Percentiles rank a stretch among this genome's conserved stretches.
phyloP scores from a whole-genome alignment of 2,329 filamentous ascomycete genomes.

The Botryotinia globosa region DNA sequence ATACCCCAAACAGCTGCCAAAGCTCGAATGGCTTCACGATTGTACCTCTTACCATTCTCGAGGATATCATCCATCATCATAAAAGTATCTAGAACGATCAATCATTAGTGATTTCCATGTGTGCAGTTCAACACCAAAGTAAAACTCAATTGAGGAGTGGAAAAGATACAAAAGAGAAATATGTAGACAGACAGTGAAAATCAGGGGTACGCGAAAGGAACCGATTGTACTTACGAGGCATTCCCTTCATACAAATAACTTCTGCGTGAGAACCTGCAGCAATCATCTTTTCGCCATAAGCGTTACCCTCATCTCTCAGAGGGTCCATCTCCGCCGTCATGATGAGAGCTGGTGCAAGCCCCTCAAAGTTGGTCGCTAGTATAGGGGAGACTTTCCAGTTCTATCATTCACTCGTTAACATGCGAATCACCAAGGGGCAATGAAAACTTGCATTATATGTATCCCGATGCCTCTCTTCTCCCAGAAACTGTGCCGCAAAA shows the following conservation, averaged over 20 bases:
- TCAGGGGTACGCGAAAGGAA: not conserved
- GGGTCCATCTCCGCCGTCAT: constrained; percentile 41
- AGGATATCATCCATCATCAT: constrained; percentile 30
- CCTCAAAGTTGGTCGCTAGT: constrained; percentile 33
- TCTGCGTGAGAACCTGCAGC: constrained; percentile 24
- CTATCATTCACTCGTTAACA: not conserved
- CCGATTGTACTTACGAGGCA: constrained; percentile 20
- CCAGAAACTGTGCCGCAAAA: constrained; percentile 26
- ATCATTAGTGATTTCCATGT: not conserved
- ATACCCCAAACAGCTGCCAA: constrained; percentile 16
- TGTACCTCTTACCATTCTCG: constrained; percentile 26
- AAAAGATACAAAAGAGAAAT: no score
- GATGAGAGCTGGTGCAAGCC: constrained; percentile 37
- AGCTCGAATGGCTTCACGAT: constrained; percentile 24
- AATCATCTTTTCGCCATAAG: constrained; percentile 26
- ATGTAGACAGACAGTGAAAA: not conserved
- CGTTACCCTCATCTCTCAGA: constrained; percentile 40
- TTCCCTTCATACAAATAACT: constrained; percentile 24
- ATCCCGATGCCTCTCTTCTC: constrained; percentile 16
- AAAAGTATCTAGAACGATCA: constrained; percentile 20
- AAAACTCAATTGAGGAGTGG: not conserved
- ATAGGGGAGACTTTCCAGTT: constrained; percentile 30
- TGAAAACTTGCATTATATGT: constrained; percentile 14
- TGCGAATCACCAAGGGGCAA: not conserved
- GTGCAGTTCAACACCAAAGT: not conserved